Percentiles rank a stretch among this genome's conserved stretches.
Conservation (phyloP, 1,284 basidiomycete genomes). For the Rhodofomes roseus region DNA sequence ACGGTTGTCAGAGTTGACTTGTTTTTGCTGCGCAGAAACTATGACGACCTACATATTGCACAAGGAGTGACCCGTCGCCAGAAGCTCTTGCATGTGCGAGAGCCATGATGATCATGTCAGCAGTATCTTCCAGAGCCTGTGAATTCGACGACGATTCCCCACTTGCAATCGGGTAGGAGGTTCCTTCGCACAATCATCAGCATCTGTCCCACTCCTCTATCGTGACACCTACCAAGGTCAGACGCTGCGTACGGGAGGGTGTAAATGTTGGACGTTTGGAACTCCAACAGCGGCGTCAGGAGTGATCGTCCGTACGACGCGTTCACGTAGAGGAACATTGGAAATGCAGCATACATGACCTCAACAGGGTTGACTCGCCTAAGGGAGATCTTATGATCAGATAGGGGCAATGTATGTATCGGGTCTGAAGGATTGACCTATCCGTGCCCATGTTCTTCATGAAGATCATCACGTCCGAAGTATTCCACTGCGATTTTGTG, state of each 20-base stretch:
- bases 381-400: constrained; percentile 12
- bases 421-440: constrained; percentile 6
- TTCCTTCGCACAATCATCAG: constrained; percentile 3
- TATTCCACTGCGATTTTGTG: constrained; percentile 30
- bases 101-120: constrained; percentile 76
- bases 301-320: constrained; percentile 36
- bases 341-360: constrained; percentile 43
- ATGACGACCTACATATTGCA: constrained; percentile 41
- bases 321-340: constrained; percentile 44
- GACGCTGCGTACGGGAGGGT: constrained; percentile 32
- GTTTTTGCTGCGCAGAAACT: not conserved
- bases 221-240: constrained; percentile 34
- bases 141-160: constrained; percentile 6
- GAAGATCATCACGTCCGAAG: constrained; percentile 42
- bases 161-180: constrained; percentile 13
- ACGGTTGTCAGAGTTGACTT: not conserved
- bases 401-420: not conserved
- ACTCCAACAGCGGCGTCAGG: constrained; percentile 43
- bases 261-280: constrained; percentile 29
- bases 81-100: constrained; percentile 62
- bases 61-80: constrained; percentile 48
- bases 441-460: constrained; percentile 34
- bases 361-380: constrained; percentile 42
- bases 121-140: constrained; percentile 43
- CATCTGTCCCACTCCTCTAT: not conserved